Evolutionary conservation across 1,284 basidiomycete genomes (phyloP), one percentile per base, ranked within the genome.

Genomic region (Leccinum cinnamomeum): DNA sequence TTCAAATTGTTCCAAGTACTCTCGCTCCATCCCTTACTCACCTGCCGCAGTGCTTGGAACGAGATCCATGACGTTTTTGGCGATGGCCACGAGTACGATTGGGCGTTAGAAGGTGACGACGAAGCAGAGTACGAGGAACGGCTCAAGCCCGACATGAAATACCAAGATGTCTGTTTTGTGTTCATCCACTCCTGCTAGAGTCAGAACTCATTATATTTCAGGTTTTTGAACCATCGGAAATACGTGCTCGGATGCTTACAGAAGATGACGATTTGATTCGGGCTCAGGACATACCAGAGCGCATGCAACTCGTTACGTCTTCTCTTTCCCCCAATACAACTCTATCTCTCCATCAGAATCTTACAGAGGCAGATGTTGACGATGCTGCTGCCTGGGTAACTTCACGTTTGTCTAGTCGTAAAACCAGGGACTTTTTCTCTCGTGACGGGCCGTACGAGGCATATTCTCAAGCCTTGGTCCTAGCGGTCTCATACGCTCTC

Each of bases 201-300:
- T 65, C 61, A 64, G 65, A 59, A 20, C 50, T 59, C 18, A 7
- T 53, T 11, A n/a, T 53, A 58, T 66, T 63, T 2, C 28, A 97
- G 93, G 95, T 99, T 65, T 99, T 99, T 69, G 97, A 99, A 75
- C 97, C 97, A 0, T 94, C 95, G 7, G 95, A 98, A 81, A 98
- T 99, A 72, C 89, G 89, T 66, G 92, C 90, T 64, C 87, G 94
- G 58, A 84, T 96, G 80, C 80, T 99, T 53, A 98, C 95, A 4
- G 94, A 97, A 67, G 95, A 95, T 65, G 97, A 99, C 75, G 94
- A 97, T 71, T 82, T 95, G 59, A 95, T 98, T 68, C 91, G 95
- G 60, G 87, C 84, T 20, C 87, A 88, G 72, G 97, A 99, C 77
- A 88, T 94, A 51, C 97, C 97, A 1, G 97, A 99, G 76, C 91